phyloP scores from a whole-genome alignment of 805 yeast species.

The Kuraishia hungarica region DNA sequence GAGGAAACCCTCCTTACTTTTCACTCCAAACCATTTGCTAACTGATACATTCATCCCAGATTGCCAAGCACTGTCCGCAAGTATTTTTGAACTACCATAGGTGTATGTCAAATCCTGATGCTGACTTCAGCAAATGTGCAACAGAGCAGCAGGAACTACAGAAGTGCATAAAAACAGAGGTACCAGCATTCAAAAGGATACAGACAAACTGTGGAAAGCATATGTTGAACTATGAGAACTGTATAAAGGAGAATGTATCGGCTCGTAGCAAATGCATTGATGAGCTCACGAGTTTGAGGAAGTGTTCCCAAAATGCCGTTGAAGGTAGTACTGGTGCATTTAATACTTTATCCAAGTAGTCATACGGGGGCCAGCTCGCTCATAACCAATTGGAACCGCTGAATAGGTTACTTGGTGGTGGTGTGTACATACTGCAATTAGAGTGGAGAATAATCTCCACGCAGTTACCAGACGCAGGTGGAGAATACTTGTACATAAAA shows the following conservation, averaged over 20 bases:
- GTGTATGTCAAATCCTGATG: slow-evolving; percentile 54
- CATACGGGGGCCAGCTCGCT: neutral
- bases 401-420: neutral
- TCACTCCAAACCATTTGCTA: neutral
- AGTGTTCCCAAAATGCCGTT: slow-evolving; percentile 31
- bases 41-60: slow-evolving; percentile 17
- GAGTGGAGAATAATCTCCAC: neutral
- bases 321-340: neutral
- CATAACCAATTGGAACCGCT: neutral
- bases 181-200: slow-evolving; percentile 67
- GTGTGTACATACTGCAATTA: neutral
- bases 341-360: neutral
- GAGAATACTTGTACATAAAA: neutral
- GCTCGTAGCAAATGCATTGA: slow-evolving; percentile 41
- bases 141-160: slow-evolving; percentile 50
- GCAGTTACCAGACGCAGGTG: neutral
- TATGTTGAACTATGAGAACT: slow-evolving; percentile 56
- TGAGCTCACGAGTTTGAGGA: slow-evolving; percentile 46
- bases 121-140: slow-evolving; percentile 41
- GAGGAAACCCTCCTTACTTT: neutral
- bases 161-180: slow-evolving; percentile 51
- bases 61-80: slow-evolving; percentile 69
- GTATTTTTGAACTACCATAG: slow-evolving; percentile 65
- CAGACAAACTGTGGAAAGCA: slow-evolving; percentile 50
- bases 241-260: slow-evolving; percentile 42